Evolutionary conservation across 1,139 yeast genomes (phyloP).

Genomic region (Schwanniomyces etchellsii): DNA sequence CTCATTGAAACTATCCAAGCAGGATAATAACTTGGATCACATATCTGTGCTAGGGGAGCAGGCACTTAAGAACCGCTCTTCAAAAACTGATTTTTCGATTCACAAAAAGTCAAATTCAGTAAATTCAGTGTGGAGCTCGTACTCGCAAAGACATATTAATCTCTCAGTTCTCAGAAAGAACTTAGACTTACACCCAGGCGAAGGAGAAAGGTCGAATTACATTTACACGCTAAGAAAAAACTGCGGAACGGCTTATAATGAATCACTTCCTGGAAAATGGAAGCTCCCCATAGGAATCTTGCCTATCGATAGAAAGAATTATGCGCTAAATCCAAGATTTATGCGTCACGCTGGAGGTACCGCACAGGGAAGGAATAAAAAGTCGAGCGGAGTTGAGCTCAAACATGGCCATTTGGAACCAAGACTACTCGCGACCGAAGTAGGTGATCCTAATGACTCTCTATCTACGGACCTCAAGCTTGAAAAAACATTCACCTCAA

Average conservation of each 20-base stretch:
- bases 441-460: slow-evolving; percentile 54
- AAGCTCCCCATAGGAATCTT: slow-evolving; percentile 61
- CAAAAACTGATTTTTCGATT: neutral
- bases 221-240: slow-evolving; percentile 48
- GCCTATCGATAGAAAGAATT: slow-evolving; percentile 32
- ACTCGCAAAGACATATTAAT: slow-evolving; percentile 32
- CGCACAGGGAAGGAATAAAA: slow-evolving; percentile 21
- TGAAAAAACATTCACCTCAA: slow-evolving; percentile 5
- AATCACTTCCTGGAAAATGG: slow-evolving; percentile 51
- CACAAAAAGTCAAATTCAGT: slow-evolving; percentile 29
- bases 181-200: slow-evolving; percentile 39
- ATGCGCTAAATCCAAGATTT: slow-evolving; percentile 25
- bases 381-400: slow-evolving; percentile 52
- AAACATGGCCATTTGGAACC: slow-evolving; percentile 73
- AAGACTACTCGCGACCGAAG: slow-evolving; percentile 72
- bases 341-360: slow-evolving; percentile 23
- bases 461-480: slow-evolving; percentile 4
- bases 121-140: slow-evolving; percentile 31
- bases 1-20: too few species aligned
- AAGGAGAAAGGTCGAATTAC: slow-evolving; percentile 50
- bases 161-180: slow-evolving; percentile 32
- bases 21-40: too few species aligned
- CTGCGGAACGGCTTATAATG: slow-evolving; percentile 54
- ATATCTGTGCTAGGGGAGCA: too few species aligned
- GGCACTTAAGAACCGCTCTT: too few species aligned